phyloP scores from a whole-genome alignment of 306 rosid genomes.

The Medicago arabica region DNA sequence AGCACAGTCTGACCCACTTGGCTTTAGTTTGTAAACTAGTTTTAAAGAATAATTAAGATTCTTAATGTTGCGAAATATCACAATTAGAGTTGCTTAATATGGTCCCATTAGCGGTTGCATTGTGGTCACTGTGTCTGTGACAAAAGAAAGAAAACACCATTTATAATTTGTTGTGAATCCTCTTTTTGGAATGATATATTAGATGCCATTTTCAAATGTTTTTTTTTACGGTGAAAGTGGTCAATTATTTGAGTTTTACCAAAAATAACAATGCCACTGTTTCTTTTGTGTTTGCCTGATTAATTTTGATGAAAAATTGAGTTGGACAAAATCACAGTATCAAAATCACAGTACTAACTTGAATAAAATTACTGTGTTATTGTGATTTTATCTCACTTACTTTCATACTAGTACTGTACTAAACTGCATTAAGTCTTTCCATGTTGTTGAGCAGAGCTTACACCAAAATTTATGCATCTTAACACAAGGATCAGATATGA shows the following conservation, averaged over 20 bases:
- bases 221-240: conserved; percentile 31
- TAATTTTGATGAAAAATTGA: too few species aligned
- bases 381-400: too few species aligned
- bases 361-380: too few species aligned
- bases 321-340: too few species aligned
- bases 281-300: too few species aligned
- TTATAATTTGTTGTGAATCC: conserved; percentile 29
- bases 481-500: conserved; percentile 13
- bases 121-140: too few species aligned
- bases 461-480: conserved; percentile 28
- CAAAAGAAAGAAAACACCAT: conserved; percentile 8
- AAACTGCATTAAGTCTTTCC: neutral
- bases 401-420: too few species aligned
- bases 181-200: conserved; percentile 16
- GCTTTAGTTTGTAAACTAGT: conserved; percentile 10
- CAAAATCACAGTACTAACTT: too few species aligned
- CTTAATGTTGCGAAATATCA: neutral
- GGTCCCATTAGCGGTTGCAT: neutral
- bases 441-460: conserved; percentile 27
- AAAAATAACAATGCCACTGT: too few species aligned
- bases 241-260: neutral
- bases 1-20: conserved; percentile 37
- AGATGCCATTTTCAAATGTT: conserved; percentile 28
- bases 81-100: neutral
- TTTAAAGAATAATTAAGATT: neutral